Conservation (phyloP, 148 eudicot genomes). For the Vaccinium corymbosum region DNA sequence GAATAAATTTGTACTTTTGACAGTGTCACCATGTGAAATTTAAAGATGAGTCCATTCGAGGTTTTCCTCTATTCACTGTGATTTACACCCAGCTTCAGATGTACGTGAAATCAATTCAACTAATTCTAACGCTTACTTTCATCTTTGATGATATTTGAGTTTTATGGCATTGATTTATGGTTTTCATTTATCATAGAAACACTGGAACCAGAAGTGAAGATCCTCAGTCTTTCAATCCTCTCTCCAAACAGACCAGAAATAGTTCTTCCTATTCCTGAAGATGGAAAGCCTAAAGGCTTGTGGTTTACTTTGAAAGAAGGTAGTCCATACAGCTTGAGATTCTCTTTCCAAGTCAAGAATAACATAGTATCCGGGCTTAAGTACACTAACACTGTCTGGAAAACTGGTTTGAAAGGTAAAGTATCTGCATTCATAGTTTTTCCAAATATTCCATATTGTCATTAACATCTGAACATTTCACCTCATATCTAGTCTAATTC, state of each 20-base stretch:
- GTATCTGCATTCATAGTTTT: background rate
- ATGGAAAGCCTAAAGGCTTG: conserved; percentile 56
- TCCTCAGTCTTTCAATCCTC: conserved; percentile 52
- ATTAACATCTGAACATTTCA: conserved; percentile 9
- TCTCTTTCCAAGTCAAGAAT: conserved; percentile 53
- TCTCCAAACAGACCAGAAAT: conserved; percentile 57
- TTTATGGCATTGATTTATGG: conserved; percentile 5
- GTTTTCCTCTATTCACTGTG: background rate
- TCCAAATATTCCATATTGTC: background rate
- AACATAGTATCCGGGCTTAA: conserved; percentile 67
- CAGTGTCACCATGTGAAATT: background rate
- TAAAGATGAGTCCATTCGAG: background rate
- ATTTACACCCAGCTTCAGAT: background rate
- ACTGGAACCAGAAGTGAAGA: conserved; percentile 65
- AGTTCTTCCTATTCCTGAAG: conserved; percentile 55
- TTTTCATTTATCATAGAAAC: conserved; percentile 38
- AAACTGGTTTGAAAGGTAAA: conserved; percentile 64
- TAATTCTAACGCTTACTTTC: background rate
- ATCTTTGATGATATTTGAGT: background rate
- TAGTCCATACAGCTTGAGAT: conserved; percentile 55
- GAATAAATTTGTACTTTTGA: conserved; percentile 1
- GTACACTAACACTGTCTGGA: conserved; percentile 67
- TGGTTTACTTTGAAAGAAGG: conserved; percentile 80
- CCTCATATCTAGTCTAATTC: conserved; percentile 3
- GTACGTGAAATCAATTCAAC: background rate